Base-by-base conservation (phyloP, 2,329 filamentous ascomycete species). In the Penicillium sp. region DNA sequence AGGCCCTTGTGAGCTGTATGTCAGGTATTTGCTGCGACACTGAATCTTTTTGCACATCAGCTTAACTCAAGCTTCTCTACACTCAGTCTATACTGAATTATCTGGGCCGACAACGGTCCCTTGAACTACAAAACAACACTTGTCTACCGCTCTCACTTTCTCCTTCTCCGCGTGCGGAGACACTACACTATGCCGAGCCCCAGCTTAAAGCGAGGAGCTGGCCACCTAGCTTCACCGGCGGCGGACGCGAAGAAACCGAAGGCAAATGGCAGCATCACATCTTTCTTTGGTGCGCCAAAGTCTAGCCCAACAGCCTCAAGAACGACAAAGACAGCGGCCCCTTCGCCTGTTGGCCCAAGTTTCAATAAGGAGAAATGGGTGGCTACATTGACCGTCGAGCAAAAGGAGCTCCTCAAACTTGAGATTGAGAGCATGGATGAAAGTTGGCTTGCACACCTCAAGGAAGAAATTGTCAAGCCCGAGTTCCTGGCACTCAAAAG, bases 321-420 rank as follows among this genome's bases (percentile, higher is more conserved):
- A 19, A 58, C 17, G 38, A 26, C 52, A 75, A 61, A 66, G 72
- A 78, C 62, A 66, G 70, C 66, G 47, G 46, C 64, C 8, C 63
- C 64, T 21, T 48, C 65, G 30, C 30, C 64, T 2, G 56, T 46
- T 13, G 58, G 71, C 3, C 66, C 75, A 61, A 91, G 86, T 67
- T 98, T 97, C 75, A 86, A 97, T 82, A 97, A 97, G 82, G 87
- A 87, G 50, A 92, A 91, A 78, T 99, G 95, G 95, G 84, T 93
- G n/a, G 86, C 87, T 21, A 86, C 86, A 61, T 83, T 99, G 65
- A 93, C 86, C 0, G 78, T 86, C 0, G 95, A 99, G 80, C 92
- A 97, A 77, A 92, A 88, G 73, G 84, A 90, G 56, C 83, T 98
- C 51, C 84, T 99, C 53, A 84, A 91, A 73, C 85, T 99, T 46